These are phyloP conservation scores for Cerrena zonata DNA, from an alignment of 1,284 basidiomycete genomes.

Conservation along the genomic window DNA sequence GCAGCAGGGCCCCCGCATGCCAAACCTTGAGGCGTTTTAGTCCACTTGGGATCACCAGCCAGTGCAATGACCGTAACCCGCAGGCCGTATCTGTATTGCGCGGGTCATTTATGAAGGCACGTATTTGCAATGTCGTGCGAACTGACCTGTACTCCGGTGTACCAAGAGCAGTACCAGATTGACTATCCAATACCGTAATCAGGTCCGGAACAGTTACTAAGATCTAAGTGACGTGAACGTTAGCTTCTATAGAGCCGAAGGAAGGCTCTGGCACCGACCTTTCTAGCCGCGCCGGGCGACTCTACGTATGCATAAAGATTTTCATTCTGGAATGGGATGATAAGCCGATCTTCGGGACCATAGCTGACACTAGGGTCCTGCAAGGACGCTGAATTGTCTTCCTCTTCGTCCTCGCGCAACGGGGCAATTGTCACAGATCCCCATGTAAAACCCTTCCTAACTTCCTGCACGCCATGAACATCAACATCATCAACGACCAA, in stretches of 20 bases:
- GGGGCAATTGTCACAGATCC: slow-evolving; percentile 44
- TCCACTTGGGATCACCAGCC: slow-evolving; percentile 55
- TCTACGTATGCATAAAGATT: slow-evolving; percentile 44
- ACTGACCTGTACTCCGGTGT: slow-evolving; percentile 36
- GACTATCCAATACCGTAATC: slow-evolving; percentile 51
- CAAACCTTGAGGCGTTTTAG: slow-evolving; percentile 43
- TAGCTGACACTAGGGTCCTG: neutral
- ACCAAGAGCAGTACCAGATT: slow-evolving; percentile 49
- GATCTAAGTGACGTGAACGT: slow-evolving; percentile 23
- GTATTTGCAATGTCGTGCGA: neutral
- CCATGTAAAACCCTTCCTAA: slow-evolving; percentile 33
- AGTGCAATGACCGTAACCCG: slow-evolving; percentile 53
- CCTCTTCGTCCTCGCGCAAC: slow-evolving; percentile 42
- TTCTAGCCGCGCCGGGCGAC: slow-evolving; percentile 21
- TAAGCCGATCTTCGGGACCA: slow-evolving; percentile 21
- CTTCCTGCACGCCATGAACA: slow-evolving; percentile 24
- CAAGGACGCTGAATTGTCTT: slow-evolving; percentile 16
- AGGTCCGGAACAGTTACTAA: slow-evolving; percentile 54
- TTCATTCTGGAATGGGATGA: slow-evolving; percentile 56
- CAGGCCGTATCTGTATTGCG: slow-evolving; percentile 51
- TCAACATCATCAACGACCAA: neutral
- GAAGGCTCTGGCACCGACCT: neutral
- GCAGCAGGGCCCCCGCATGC: slow-evolving; percentile 43
- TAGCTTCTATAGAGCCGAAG: no score
- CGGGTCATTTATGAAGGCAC: no score